Conservation (phyloP, 2,329 filamentous ascomycete species). For the Neobulgaria alba region DNA sequence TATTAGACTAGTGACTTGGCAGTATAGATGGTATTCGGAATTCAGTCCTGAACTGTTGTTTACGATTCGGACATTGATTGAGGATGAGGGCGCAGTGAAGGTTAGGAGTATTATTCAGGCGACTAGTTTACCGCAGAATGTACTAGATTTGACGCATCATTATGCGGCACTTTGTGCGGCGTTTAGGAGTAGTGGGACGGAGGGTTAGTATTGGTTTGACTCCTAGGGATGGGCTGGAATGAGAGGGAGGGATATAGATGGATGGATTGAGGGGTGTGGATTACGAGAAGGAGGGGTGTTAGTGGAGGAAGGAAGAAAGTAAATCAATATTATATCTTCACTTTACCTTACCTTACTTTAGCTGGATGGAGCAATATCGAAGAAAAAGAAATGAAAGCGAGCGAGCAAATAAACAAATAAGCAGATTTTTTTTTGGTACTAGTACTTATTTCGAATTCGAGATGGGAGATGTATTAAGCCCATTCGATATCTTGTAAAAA, state of each 20-base stretch:
- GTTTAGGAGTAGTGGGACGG: constrained; percentile 76
- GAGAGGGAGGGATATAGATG: background rate
- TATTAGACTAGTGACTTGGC: constrained; percentile 91
- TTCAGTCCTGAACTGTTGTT: constrained; percentile 89
- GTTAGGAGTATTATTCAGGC: constrained; percentile 95
- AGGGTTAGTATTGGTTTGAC: constrained; percentile 18
- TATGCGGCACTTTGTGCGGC: constrained; percentile 92
- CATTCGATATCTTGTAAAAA: too few relatives aligned
- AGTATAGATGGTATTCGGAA: constrained; percentile 99
- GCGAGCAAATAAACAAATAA: too few relatives aligned
- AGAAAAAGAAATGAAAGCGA: too few relatives aligned
- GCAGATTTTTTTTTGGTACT: too few relatives aligned
- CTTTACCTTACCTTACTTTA: too few relatives aligned
- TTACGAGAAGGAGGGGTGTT: too few relatives aligned
- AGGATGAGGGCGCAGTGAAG: constrained; percentile 96
- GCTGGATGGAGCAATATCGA: too few relatives aligned
- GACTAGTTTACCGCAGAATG: constrained; percentile 84
- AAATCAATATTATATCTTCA: too few relatives aligned
- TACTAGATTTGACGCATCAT: constrained; percentile 90
- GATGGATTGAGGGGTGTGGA: too few relatives aligned
- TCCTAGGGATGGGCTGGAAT: background rate
- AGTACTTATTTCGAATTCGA: too few relatives aligned
- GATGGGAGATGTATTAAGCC: too few relatives aligned
- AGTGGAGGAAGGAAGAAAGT: too few relatives aligned
- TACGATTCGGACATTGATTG: constrained; percentile 84